phyloP scores from a whole-genome alignment of 164 flowering plant species.

The Brasenia schreberi region DNA sequence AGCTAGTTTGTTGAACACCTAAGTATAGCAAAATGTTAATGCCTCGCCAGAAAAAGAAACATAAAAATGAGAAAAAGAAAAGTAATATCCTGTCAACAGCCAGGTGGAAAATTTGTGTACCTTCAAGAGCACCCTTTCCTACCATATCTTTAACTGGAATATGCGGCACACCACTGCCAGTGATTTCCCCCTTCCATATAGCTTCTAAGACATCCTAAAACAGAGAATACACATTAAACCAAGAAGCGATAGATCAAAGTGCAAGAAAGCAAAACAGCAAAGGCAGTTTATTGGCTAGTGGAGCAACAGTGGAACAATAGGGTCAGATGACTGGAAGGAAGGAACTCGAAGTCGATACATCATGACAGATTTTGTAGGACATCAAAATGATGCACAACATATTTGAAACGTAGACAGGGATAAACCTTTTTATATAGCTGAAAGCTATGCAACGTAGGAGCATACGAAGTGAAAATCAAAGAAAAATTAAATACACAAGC shows the following conservation, averaged over 20 bases:
- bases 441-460: no score
- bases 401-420: no score
- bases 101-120: background rate
- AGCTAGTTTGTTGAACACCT: background rate
- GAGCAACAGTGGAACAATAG: background rate
- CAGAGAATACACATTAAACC: background rate
- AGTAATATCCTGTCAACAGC: background rate
- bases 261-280: background rate
- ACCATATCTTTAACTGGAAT: conserved; percentile 27
- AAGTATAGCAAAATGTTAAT: background rate
- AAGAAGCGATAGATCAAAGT: background rate
- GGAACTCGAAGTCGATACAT: no score
- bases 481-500: no score
- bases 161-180: conserved; percentile 37
- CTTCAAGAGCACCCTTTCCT: conserved; percentile 9
- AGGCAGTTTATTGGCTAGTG: background rate
- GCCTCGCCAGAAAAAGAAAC: background rate
- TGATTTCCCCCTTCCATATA: conserved; percentile 65
- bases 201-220: conserved; percentile 48
- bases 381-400: no score
- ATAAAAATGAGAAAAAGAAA: background rate
- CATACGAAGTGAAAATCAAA: no score
- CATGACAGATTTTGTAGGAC: no score
- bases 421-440: no score
- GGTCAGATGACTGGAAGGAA: no score